Percentiles rank a stretch among this genome's conserved stretches.
Conservation (phyloP, 148 eudicot genomes). For the Cornus suecica region DNA sequence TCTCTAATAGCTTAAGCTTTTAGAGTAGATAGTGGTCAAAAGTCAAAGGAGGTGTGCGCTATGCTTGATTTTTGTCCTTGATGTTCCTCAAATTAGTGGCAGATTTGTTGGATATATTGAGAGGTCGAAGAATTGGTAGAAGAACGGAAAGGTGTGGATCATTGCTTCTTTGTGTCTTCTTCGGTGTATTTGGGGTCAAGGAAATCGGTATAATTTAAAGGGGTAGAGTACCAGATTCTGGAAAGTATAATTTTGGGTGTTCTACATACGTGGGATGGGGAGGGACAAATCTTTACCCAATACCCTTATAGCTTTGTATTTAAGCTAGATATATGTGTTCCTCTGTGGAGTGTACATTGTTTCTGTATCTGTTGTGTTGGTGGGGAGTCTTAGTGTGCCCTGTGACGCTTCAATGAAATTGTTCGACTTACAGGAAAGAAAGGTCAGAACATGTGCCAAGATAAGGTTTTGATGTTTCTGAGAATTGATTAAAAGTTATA, state of each 20-base stretch:
- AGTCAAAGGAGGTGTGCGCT: background rate
- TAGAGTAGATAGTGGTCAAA: no score
- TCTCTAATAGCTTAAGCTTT: no score
- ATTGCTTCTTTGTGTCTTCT: background rate
- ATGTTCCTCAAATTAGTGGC: background rate
- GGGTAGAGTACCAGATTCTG: background rate
- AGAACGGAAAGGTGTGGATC: background rate
- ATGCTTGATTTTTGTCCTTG: background rate
- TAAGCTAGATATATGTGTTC: background rate
- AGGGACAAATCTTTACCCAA: background rate
- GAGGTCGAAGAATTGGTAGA: background rate
- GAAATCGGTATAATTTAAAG: background rate
- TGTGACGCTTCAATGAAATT: background rate
- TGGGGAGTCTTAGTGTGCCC: background rate
- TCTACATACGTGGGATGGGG: background rate
- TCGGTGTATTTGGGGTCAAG: background rate
- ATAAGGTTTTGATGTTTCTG: background rate
- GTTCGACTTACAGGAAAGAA: background rate
- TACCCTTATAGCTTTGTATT: background rate
- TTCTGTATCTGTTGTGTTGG: background rate
- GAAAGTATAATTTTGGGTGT: no score
- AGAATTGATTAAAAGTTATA: background rate
- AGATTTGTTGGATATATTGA: background rate
- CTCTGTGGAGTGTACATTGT: background rate
- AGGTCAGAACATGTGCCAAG: background rate